Conservation (phyloP, 371 early-diverging fungal genomes). For the Mucor mucedo region DNA sequence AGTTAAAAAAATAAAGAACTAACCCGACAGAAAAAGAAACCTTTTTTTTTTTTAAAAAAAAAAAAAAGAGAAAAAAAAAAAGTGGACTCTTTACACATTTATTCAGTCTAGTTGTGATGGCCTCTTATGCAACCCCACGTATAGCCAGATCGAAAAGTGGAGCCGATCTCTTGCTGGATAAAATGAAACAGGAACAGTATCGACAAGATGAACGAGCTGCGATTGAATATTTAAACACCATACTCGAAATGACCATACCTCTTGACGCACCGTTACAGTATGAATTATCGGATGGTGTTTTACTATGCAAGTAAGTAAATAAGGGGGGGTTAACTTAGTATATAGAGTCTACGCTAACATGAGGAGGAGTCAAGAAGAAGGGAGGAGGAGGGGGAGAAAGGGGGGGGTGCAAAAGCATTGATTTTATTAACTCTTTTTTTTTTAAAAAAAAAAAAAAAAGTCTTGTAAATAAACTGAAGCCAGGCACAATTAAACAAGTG, state of each 20-base stretch:
- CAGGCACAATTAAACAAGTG: constrained; percentile 54
- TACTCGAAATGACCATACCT: constrained; percentile 18
- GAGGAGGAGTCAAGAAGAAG: too few relatives aligned
- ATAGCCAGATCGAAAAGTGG: constrained; percentile 45
- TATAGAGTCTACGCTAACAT: background rate
- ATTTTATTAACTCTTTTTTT: background rate
- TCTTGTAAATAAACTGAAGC: constrained; percentile 49
- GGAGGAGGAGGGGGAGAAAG: too few relatives aligned
- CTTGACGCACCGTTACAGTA: constrained; percentile 56
- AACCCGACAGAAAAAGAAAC: background rate
- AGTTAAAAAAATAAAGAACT: background rate
- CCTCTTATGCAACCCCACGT: constrained; percentile 31
- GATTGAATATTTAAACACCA: constrained; percentile 38
- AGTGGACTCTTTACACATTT: too few relatives aligned
- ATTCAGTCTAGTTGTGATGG: constrained; percentile 7
- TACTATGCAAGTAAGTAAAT: constrained; percentile 52
- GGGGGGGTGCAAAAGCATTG: too few relatives aligned
- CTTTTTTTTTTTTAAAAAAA: too few relatives aligned
- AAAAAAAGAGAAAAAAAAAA: background rate
- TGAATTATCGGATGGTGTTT: constrained; percentile 49
- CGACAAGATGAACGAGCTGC: constrained; percentile 39
- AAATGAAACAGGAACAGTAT: constrained; percentile 40
- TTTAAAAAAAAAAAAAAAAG: too few relatives aligned
- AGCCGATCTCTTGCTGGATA: constrained; percentile 35
- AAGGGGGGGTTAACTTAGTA: constrained; percentile 3